Evolutionary conservation across 257 asterid species (phyloP), one percentile per base, ranked within the genome.

Genomic region (Marsdenia floribunda): DNA sequence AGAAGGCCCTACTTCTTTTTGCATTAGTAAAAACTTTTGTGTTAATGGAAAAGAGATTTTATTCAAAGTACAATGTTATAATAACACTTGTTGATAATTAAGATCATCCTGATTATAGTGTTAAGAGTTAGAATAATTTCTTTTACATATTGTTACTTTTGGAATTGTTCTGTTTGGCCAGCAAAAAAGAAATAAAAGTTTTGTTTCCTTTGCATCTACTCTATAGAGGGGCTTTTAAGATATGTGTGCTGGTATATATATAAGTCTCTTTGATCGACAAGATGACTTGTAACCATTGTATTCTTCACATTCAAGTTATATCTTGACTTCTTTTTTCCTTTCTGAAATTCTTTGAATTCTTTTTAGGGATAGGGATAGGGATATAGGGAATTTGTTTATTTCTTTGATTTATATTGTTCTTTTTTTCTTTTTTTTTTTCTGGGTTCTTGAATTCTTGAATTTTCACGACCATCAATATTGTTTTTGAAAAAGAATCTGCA

Each of bases 201-300:
- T 81, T 76, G 81, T 74, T 83, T 85, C 79, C 91, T 88, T 88
- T 79, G 77, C 87, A 70, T 80, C 88, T 78, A 85, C 88, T 85
- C 88, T 75, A 59, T 44, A 6, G 49, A 44, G 49, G 70, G 63
- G 37, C 71, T 52, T 13, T 63, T 40, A 76, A 47, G 3, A 54
- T 54, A n/a, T 19, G n/a, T 52, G 3, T 52, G 10, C n/a, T 2
- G 10, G 50, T 74, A 79, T 54, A 78, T 74, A 77, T 58, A 75
- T 58, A 61, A 61, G 11, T 22, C 22, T 46, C 49, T 65, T 68
- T 76, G 54, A 50, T 55, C 33, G 33, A 29, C 59, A 13, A 33
- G 37, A 64, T 57, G 67, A 26, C 76, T 81, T 76, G 75, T 82
- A 79, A 84, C 53, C 77, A 73, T 73, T 84, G 47, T 76, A 83